Conservation (phyloP, 2,329 filamentous ascomycete species). For the Paracamarosporium sp. region DNA sequence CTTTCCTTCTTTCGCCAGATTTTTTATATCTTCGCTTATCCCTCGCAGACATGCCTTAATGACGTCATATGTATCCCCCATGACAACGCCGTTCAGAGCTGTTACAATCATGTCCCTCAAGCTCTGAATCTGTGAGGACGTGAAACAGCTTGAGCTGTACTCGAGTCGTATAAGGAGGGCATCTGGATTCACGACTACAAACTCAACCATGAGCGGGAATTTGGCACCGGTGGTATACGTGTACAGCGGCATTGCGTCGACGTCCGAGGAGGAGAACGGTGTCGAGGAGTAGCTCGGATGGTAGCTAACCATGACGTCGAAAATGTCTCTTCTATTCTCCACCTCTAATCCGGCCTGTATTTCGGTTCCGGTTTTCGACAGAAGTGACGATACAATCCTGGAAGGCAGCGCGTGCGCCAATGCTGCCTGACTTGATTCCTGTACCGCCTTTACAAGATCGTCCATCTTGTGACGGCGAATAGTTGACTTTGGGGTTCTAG, state of each 20-base stretch:
- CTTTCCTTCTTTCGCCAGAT: too few species aligned
- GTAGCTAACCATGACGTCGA: conserved; percentile 8
- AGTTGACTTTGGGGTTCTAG: not conserved
- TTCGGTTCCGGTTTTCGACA: too few species aligned
- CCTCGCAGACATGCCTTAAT: too few species aligned
- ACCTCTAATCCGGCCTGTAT: too few species aligned
- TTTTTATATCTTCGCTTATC: too few species aligned
- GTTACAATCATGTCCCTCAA: too few species aligned
- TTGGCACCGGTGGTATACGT: not conserved
- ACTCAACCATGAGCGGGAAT: not conserved
- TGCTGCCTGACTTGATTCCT: not conserved
- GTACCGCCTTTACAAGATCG: too few species aligned
- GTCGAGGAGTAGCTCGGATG: not conserved
- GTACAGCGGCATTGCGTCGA: not conserved
- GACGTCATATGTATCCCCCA: too few species aligned
- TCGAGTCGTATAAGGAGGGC: not conserved
- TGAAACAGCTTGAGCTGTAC: not conserved
- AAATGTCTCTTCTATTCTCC: not conserved
- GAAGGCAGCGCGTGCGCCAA: conserved; percentile 1
- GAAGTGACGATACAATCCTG: not conserved
- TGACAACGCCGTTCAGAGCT: too few species aligned
- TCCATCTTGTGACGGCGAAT: too few species aligned
- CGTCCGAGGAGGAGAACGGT: not conserved
- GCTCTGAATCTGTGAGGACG: too few species aligned
- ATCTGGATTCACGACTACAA: not conserved